A percentile compares a stretch with the other conserved stretches of the same genome.
These are phyloP conservation scores for Lactifluus piperatus DNA, from an alignment of 768 basidiomycete genomes.

Conservation along the genomic window DNA sequence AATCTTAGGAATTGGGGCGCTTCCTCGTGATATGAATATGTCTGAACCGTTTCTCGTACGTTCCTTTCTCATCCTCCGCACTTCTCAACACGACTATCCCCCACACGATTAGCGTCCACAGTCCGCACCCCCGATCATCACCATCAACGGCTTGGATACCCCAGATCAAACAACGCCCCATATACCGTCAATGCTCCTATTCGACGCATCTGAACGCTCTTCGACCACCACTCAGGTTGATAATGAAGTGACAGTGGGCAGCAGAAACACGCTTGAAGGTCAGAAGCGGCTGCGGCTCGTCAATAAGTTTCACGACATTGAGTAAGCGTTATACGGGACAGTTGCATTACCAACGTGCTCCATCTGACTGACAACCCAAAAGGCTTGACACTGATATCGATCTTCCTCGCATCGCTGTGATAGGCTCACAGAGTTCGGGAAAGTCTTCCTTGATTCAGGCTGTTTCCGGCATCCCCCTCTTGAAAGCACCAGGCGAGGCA, in stretches of 20 bases:
- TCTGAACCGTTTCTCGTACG: not conserved
- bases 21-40: not conserved
- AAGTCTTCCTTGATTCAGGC: constrained; percentile 29
- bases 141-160: not conserved
- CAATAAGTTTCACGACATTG: constrained; percentile 3
- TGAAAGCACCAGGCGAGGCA: constrained; percentile 22
- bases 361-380: not conserved
- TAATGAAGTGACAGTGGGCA: not conserved
- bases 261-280: not conserved
- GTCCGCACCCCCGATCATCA: not conserved
- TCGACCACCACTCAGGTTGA: constrained; percentile 6
- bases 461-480: constrained; percentile 24
- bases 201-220: not conserved
- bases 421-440: constrained; percentile 28
- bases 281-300: not conserved
- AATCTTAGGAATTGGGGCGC: constrained; percentile 7
- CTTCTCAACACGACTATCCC: not conserved
- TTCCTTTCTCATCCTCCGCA: not conserved
- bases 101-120: not conserved
- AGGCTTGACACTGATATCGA: constrained; percentile 21
- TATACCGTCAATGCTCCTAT: not conserved
- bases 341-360: not conserved
- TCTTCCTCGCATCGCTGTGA: constrained; percentile 25
- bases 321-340: not conserved
- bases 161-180: not conserved